Evolutionary conservation across 805 yeast genomes (phyloP).

Genomic region (Candida sanyiensis): DNA sequence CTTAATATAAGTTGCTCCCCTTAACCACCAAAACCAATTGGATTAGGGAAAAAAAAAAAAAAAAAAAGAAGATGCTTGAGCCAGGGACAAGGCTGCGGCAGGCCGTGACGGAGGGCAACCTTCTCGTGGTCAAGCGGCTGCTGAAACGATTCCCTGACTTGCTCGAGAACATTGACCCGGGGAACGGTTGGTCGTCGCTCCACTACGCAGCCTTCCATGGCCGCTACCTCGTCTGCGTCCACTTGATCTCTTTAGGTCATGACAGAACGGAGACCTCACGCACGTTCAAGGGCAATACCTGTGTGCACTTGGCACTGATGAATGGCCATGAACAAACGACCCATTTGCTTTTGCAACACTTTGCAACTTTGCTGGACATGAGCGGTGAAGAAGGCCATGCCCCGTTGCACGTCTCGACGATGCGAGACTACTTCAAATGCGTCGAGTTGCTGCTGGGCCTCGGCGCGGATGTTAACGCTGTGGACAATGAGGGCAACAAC

Average conservation of each 20-base stretch:
- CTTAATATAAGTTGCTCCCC: too few relatives aligned
- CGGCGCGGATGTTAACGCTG: constrained; percentile 71
- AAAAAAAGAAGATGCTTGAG: constrained; percentile 40
- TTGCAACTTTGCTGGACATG: constrained; percentile 46
- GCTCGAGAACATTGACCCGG: constrained; percentile 60
- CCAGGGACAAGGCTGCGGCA: constrained; percentile 61
- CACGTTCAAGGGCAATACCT: constrained; percentile 54
- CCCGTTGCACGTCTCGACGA: constrained; percentile 65
- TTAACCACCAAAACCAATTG: not conserved
- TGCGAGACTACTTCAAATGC: constrained; percentile 55
- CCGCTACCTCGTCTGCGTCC: constrained; percentile 59
- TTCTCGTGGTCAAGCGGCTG: constrained; percentile 57
- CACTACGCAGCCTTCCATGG: constrained; percentile 80
- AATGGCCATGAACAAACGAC: constrained; percentile 67
- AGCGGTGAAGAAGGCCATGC: constrained; percentile 46
- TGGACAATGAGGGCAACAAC: constrained; percentile 72
- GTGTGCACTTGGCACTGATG: constrained; percentile 63
- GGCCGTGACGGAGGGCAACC: constrained; percentile 59
- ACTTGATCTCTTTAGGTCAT: constrained; percentile 50
- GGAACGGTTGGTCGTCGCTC: constrained; percentile 75
- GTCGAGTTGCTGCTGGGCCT: constrained; percentile 58
- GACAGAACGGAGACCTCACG: constrained; percentile 44
- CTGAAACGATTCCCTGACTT: constrained; percentile 65
- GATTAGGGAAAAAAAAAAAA: not conserved
- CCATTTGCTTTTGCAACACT: constrained; percentile 66